Percentiles rank a stretch among this genome's conserved stretches.
Conservation (phyloP, 1,139 yeast genomes). For the Pichia sp. region DNA sequence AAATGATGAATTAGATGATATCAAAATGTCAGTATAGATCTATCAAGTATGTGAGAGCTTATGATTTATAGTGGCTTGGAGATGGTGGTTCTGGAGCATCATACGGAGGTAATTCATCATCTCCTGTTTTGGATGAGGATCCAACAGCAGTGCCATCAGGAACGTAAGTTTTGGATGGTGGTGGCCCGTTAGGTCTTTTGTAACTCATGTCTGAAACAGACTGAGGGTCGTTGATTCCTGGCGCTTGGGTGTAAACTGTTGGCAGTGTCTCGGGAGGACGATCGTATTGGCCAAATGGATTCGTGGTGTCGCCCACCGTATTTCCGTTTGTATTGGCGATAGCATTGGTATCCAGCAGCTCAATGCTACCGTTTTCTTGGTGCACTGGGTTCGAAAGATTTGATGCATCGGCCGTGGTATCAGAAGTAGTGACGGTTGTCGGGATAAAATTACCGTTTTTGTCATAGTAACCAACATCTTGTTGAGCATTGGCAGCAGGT, state of each 20-base stretch:
- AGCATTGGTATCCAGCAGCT: constrained; percentile 5
- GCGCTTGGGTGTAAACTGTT: neutral
- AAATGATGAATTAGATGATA: neutral
- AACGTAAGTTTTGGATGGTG: constrained; percentile 14
- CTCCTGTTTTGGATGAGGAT: neutral
- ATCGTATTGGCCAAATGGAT: neutral
- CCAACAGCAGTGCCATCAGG: neutral
- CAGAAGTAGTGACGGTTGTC: constrained; percentile 24
- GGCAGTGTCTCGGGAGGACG: neutral
- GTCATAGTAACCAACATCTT: constrained; percentile 81
- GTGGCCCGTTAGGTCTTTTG: constrained; percentile 16
- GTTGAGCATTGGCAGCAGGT: constrained; percentile 55
- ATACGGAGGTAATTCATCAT: constrained; percentile 12
- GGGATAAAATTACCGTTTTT: constrained; percentile 51
- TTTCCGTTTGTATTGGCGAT: neutral
- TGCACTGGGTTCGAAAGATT: neutral
- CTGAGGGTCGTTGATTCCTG: constrained; percentile 5
- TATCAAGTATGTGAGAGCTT: neutral
- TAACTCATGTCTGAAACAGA: constrained; percentile 12
- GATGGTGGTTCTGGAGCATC: constrained; percentile 10
- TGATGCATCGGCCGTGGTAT: neutral
- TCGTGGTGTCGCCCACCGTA: neutral
- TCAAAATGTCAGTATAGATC: too few relatives aligned
- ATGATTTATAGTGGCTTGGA: constrained; percentile 4
- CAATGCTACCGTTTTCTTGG: neutral